Conservation (phyloP, 2,329 filamentous ascomycete species). For the Blastomyces gilchristii region DNA sequence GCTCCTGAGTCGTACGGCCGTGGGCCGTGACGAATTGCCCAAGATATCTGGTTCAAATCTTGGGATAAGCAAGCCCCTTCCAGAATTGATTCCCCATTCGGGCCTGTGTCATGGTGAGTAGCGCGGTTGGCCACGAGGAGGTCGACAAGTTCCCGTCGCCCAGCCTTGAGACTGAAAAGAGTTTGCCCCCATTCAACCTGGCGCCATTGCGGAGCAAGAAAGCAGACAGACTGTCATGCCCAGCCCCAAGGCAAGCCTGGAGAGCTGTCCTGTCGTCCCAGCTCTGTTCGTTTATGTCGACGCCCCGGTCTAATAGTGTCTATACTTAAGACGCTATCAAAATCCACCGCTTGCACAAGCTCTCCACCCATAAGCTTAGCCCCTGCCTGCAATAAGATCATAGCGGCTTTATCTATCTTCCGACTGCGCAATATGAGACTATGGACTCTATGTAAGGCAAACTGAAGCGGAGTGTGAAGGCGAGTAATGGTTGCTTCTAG, state of each 20-base stretch:
- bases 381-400: slow-evolving; percentile 1
- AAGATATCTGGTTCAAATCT: not conserved
- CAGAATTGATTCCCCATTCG: not conserved
- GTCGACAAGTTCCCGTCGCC: not conserved
- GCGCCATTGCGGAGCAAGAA: not conserved
- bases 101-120: not conserved
- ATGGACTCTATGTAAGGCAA: not conserved
- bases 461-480: slow-evolving; percentile 3
- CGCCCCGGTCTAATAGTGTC: not conserved
- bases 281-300: not conserved
- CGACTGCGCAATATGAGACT: no score
- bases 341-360: not conserved
- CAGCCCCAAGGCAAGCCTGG: not conserved
- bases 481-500: not conserved
- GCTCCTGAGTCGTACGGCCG: not conserved
- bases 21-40: not conserved
- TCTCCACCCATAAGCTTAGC: not conserved
- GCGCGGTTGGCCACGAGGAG: not conserved
- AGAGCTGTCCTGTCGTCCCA: not conserved
- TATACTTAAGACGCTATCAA: not conserved
- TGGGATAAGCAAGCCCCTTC: not conserved
- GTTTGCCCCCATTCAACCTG: not conserved
- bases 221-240: not conserved
- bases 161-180: not conserved
- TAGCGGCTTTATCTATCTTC: not conserved